Evolutionary conservation across 2,329 filamentous ascomycete species (phyloP).

Genomic region (Fusarium sp.): DNA sequence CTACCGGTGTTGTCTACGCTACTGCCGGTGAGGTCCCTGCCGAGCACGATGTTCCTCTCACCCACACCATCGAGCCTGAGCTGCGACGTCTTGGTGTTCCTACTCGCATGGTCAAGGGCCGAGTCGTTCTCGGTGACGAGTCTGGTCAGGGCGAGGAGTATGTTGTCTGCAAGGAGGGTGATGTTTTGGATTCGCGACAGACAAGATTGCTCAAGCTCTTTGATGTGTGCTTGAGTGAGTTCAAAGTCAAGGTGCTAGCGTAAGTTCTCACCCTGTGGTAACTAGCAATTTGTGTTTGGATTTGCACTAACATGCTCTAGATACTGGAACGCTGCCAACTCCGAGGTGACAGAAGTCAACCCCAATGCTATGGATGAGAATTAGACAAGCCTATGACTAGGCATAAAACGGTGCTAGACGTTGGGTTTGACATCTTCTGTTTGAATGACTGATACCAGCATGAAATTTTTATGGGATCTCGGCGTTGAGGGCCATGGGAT

Average conservation of each 20-base stretch:
- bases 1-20: conserved; percentile 83
- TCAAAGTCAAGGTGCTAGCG: conserved; percentile 82
- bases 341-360: conserved; percentile 68
- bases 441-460: conserved; percentile 52
- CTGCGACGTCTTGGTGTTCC: conserved; percentile 90
- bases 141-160: conserved; percentile 70
- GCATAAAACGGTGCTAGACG: conserved; percentile 41
- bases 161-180: conserved; percentile 84
- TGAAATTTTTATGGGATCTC: conserved; percentile 48
- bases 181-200: conserved; percentile 89
- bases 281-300: neutral
- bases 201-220: conserved; percentile 95
- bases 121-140: conserved; percentile 76
- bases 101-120: conserved; percentile 87
- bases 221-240: conserved; percentile 89
- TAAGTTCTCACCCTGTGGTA: conserved; percentile 55
- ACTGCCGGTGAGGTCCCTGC: conserved; percentile 81
- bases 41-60: conserved; percentile 86
- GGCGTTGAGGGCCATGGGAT: conserved; percentile 52
- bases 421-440: conserved; percentile 45
- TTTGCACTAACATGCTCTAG: conserved; percentile 48
- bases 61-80: conserved; percentile 90
- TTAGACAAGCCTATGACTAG: conserved; percentile 17
- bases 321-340: conserved; percentile 71
- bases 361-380: conserved; percentile 53